Base-by-base conservation (phyloP, 2,329 filamentous ascomycete genomes). In the Akanthomyces muscarius region DNA sequence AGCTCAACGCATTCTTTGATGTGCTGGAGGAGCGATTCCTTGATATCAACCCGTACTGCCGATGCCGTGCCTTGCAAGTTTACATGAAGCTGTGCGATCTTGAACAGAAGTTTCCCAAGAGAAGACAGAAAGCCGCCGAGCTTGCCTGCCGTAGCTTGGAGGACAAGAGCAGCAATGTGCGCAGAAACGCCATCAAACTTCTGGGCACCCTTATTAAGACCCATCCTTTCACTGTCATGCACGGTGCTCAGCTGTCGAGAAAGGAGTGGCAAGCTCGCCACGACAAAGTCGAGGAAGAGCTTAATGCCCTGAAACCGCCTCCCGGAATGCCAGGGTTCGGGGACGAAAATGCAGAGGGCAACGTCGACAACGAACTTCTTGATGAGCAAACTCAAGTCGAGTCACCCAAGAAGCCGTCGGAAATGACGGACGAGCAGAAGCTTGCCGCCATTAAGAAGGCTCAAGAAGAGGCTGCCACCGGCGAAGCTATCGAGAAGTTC, bases 141-240 rank as follows among this genome's bases (percentile, higher is more conserved):
- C 81, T 97, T 30, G 93, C 95, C 1, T 88, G 90, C 63, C 86
- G 91, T 69, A 98, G 94, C 74, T 81, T 99, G 3, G 91, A 97
- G 74, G 96, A 99, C 78, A 98, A 96, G 81, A 98, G 94, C 78
- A 99, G 95, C 76, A 96, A 98, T 70, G 95, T 99, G 38, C 86
- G 95, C 65, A 86, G 93, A 64, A 98, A 98, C 73, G 93, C 95
- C 2, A 95, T 99, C 73, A 98, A 97, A 75, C 80, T 99, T 7
- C 82, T 99, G 1, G 90, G 89, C 6, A 90, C 90, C 50, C 81
- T 99, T 7, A 91, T 99, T 69, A 92, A 93, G 66, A 97, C 93
- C 0, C 95, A 99, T 74, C 95, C 95, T 1, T 99, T 97, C 70
- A 92, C 90, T 44, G 87, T 93, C 21, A 89, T 97, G 79, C 92